phyloP scores from a whole-genome alignment of 2,329 filamentous ascomycete genomes.

The Colletotrichum aenigma region DNA sequence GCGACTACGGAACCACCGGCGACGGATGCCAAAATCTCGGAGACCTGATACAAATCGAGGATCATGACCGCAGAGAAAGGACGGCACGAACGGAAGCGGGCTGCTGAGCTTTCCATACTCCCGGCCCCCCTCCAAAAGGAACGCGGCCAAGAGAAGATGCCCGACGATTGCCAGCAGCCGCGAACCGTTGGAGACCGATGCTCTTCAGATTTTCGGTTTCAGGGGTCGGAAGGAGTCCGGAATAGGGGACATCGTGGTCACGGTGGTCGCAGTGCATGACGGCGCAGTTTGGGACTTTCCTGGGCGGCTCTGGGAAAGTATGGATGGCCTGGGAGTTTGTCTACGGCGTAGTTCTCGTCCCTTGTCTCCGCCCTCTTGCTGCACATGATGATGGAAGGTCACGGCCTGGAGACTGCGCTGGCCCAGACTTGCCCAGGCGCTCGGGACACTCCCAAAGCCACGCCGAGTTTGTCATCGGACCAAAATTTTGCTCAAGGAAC shows the following conservation, averaged over 20 bases:
- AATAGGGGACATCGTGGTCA: slow-evolving; percentile 5
- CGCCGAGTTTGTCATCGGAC: slow-evolving; percentile 5
- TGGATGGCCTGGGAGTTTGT: neutral
- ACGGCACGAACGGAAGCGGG: neutral
- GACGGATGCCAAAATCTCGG: neutral
- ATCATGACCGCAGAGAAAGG: neutral
- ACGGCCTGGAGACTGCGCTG: slow-evolving; percentile 1
- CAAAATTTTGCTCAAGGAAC: neutral
- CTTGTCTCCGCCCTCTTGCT: neutral
- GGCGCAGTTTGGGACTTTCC: neutral
- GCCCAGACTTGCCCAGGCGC: neutral
- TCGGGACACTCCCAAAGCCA: neutral
- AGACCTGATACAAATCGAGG: neutral
- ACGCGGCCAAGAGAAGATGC: neutral
- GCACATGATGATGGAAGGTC: neutral
- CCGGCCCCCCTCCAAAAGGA: neutral
- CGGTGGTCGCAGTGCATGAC: neutral
- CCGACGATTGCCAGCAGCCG: neutral
- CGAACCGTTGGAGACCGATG: neutral
- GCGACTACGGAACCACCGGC: slow-evolving; percentile 1
- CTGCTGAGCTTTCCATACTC: neutral
- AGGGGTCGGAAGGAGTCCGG: slow-evolving; percentile 5
- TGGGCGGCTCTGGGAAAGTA: neutral
- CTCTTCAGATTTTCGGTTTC: neutral
- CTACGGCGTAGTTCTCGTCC: neutral